phyloP scores from a whole-genome alignment of 495 filamentous ascomycete genomes.

The Lindgomyces ingoldianus region DNA sequence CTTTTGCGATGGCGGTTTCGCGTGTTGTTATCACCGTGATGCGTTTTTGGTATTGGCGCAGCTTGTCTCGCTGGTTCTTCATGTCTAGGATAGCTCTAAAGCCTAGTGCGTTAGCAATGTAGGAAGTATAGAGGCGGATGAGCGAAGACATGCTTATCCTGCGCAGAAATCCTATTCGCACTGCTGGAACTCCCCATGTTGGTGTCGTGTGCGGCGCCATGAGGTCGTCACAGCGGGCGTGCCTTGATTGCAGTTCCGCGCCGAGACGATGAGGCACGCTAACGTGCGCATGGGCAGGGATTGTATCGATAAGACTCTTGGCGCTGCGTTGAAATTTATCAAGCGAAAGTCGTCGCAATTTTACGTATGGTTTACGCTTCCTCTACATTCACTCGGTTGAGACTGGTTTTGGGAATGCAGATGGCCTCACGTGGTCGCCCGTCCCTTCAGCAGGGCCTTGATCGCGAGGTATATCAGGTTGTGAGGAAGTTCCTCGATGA shows the following conservation, averaged over 20 bases:
- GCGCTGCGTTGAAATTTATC: too few relatives aligned
- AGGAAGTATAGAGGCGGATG: neutral
- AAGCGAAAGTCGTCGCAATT: too few relatives aligned
- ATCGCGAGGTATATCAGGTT: constrained; percentile 64
- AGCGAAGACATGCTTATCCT: constrained; percentile 59
- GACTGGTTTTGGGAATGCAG: neutral
- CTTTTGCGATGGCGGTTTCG: constrained; percentile 79
- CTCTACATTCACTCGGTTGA: neutral
- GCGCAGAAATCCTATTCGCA: constrained; percentile 68
- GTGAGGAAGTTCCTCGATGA: constrained; percentile 72
- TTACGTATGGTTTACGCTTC: too few relatives aligned
- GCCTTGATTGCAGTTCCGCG: constrained; percentile 31
- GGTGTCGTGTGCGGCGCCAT: constrained; percentile 27
- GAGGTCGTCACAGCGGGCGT: constrained; percentile 5
- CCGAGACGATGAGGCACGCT: too few relatives aligned
- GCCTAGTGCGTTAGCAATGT: neutral
- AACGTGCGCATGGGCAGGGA: neutral
- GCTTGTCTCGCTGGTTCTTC: constrained; percentile 94
- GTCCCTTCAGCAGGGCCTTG: constrained; percentile 39
- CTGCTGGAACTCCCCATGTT: constrained; percentile 68
- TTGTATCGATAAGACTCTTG: constrained; percentile 22
- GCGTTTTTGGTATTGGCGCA: constrained; percentile 88
- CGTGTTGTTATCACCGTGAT: constrained; percentile 79
- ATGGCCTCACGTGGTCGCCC: constrained; percentile 26
- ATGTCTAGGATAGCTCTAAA: constrained; percentile 89